Evolutionary conservation across 73 alveolate species (phyloP).

Genomic region (Symbiodinium natans): DNA sequence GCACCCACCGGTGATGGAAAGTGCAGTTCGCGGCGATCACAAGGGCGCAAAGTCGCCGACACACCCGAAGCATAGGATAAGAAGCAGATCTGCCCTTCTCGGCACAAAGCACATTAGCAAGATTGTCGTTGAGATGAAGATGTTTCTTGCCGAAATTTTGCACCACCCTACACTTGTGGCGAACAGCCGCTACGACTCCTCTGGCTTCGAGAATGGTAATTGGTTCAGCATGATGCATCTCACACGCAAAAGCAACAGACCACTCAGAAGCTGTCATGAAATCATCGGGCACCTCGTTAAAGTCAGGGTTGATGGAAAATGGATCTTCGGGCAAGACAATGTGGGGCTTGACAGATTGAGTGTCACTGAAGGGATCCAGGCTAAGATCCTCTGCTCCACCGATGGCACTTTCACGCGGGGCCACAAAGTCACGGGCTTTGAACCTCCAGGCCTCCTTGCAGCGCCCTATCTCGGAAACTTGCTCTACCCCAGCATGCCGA

Average conservation of each 20-base stretch:
- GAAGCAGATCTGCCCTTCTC: background rate
- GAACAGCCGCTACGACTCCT: background rate
- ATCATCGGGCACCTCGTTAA: background rate
- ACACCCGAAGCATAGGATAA: background rate
- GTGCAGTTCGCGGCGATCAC: background rate
- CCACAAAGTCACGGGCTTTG: background rate
- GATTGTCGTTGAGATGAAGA: background rate
- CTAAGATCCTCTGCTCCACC: background rate
- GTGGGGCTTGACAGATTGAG: background rate
- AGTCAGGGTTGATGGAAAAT: background rate
- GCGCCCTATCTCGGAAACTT: background rate
- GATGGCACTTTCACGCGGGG: background rate
- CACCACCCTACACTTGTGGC: background rate
- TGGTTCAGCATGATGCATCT: background rate
- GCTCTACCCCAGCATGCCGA: background rate
- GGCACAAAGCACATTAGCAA: background rate
- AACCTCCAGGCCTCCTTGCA: conserved; percentile 17
- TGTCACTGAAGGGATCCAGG: conserved; percentile 26
- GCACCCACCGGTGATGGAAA: background rate
- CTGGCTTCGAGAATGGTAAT: conserved; percentile 27
- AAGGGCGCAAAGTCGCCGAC: background rate
- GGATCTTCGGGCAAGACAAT: background rate
- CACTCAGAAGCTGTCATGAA: background rate
- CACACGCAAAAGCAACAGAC: background rate
- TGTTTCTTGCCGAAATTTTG: background rate